Evolutionary conservation across 2,329 filamentous ascomycete genomes (phyloP), one percentile per base, ranked within the genome.

Genomic region (Curvularia eragrostidis): DNA sequence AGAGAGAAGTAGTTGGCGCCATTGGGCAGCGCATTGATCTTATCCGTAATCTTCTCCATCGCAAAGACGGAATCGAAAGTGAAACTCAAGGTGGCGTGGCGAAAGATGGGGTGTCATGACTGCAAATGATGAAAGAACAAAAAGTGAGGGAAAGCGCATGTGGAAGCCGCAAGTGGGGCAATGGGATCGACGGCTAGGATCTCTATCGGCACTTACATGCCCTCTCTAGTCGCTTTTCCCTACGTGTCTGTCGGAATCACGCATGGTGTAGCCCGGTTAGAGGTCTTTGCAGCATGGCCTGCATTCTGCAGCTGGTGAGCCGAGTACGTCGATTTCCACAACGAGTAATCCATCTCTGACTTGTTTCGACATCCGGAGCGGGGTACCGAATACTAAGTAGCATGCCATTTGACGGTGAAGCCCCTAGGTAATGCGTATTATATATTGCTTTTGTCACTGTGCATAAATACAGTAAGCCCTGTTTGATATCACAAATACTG

Each of bases 1-100:
- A 98, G 89, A 47, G 95, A 98, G 80, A 97, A 96, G 83, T 95
- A 98, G 75, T 86, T 88, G 65, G 87, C 86, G 78, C 91, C 87
- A 64, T 89, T 85, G 77, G 91, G 91, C 81, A 99, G 81, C 61
- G 92, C 91, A 79, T 91, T 91, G 75, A 98, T 94, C 84, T 97
- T 97, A 83, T 96, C 90, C 62, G 92, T 96, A 75, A 97, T 93
- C 80, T 91, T 95, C 70, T 77, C 74, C 74, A 77, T 77, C 26
- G 43, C 59, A 54, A 18, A 28, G 24, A 38, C 28, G 39, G 15
- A 43, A 46, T 44, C 23, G 43, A 51, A 38, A 24, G 28, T 46
- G 19, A 47, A 19, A 39, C 41, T 41, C 30, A 54, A 49, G 48
- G 50, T 52, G 53, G 26, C 21, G 62, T 61, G 56, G 63, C 43